Evolutionary conservation across 345 rosid genomes (phyloP).

Genomic region (Barbarea vulgaris): DNA sequence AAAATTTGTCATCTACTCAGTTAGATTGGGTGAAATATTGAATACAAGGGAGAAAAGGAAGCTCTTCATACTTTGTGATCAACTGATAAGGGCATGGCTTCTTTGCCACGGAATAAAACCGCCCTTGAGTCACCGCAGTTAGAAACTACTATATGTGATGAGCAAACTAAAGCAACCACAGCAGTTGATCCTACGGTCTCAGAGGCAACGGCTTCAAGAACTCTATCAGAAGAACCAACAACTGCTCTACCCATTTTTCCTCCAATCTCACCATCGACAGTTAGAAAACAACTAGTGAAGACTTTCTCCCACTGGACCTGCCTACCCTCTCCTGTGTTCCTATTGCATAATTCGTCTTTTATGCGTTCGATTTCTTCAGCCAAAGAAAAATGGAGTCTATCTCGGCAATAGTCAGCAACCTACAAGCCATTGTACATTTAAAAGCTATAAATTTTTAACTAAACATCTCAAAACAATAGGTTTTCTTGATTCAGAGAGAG

Average conservation of each 20-base stretch:
- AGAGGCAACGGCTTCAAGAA: slow-evolving; percentile 66
- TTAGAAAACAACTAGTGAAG: slow-evolving; percentile 72
- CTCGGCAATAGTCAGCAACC: slow-evolving; percentile 91
- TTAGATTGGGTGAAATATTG: background rate
- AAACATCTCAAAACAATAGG: slow-evolving; percentile 19
- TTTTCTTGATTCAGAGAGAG: slow-evolving; percentile 1
- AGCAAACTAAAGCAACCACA: slow-evolving; percentile 76
- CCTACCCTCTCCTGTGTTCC: slow-evolving; percentile 56
- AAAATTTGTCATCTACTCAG: background rate
- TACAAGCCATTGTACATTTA: slow-evolving; percentile 29
- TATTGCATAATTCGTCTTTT: slow-evolving; percentile 47
- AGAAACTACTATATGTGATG: slow-evolving; percentile 87
- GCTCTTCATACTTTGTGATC: slow-evolving; percentile 80
- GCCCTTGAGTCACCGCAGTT: slow-evolving; percentile 99
- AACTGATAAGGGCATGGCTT: slow-evolving; percentile 81
- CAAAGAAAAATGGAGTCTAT: slow-evolving; percentile 68
- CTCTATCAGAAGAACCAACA: slow-evolving; percentile 23
- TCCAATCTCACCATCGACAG: slow-evolving; percentile 78
- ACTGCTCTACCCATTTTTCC: slow-evolving; percentile 46
- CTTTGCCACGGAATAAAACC: slow-evolving; percentile 91
- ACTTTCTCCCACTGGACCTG: slow-evolving; percentile 80
- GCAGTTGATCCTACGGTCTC: slow-evolving; percentile 99
- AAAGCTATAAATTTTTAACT: background rate
- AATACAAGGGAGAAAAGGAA: background rate
- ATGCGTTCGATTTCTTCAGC: slow-evolving; percentile 66